Percentiles rank a stretch among this genome's conserved stretches.
Conservation (phyloP, 2,329 filamentous ascomycete species). For the Pyrenophora tritici-repentis region DNA sequence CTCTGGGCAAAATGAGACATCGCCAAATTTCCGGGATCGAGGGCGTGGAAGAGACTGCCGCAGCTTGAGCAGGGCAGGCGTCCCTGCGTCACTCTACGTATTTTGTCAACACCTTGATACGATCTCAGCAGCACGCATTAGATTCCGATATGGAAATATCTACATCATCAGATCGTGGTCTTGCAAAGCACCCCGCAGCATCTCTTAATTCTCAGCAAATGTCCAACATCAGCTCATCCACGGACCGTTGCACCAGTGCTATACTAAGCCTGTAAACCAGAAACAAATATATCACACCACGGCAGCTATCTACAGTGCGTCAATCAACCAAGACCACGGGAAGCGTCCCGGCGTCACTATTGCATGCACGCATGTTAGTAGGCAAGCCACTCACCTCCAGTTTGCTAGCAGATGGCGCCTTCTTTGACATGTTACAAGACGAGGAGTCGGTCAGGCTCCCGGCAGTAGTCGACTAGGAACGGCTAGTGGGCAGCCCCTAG, state of each 20-base stretch:
- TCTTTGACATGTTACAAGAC: conserved; percentile 7
- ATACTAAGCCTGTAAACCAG: neutral
- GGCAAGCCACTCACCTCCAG: conserved; percentile 16
- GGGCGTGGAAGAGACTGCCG: neutral
- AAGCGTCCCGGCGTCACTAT: neutral
- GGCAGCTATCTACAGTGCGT: neutral
- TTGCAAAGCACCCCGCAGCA: too few relatives aligned
- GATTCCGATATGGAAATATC: too few relatives aligned
- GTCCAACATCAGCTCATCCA: neutral
- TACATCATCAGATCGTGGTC: too few relatives aligned
- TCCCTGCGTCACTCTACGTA: too few relatives aligned
- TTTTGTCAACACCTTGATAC: too few relatives aligned
- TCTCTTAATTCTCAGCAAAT: neutral
- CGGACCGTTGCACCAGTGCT: neutral
- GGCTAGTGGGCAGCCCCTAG: conserved; percentile 29
- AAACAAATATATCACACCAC: neutral
- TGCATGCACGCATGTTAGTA: neutral
- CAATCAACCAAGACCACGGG: neutral
- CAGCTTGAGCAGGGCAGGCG: neutral
- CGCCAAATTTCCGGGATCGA: conserved; percentile 4
- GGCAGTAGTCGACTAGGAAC: conserved; percentile 15
- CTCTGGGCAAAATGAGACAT: conserved; percentile 25
- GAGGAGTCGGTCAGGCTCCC: conserved; percentile 42
- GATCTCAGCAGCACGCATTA: too few relatives aligned
- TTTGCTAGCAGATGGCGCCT: neutral